Base-by-base conservation (phyloP, 371 early-diverging fungal genomes). In the Sporodiniella umbellata region DNA sequence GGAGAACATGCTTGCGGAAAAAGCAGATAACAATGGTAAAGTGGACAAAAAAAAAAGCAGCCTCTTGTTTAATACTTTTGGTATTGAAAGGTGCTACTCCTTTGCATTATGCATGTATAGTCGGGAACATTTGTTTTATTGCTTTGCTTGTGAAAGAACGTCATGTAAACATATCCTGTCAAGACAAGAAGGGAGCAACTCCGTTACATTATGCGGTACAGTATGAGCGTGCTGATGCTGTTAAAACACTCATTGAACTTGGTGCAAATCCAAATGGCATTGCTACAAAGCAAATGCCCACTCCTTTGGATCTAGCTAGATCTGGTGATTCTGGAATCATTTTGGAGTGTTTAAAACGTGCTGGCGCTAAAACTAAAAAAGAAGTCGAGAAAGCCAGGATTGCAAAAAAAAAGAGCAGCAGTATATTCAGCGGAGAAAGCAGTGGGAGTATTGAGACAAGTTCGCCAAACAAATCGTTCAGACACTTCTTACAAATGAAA, bases 21-120 rank as follows among this genome's bases (percentile, higher is more conserved):
- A 45, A 22, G 30, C 48, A 15, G 74, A 74, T 28, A 48, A 43
- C 14, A 24, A 44, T 25, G 74, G 72, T 72, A 60, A 37, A n/a
- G n/a, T n/a, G n/a, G n/a, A n/a, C n/a, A n/a, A n/a, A n/a, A n/a
- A n/a, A n/a, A n/a, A n/a, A n/a, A n/a, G n/a, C n/a, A n/a, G n/a
- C n/a, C n/a, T n/a, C n/a, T n/a, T n/a, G n/a, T n/a, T n/a, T n/a
- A n/a, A n/a, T n/a, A n/a, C n/a, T n/a, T n/a, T n/a, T n/a, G n/a
- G n/a, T n/a, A n/a, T n/a, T n/a, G 23, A 25, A 58, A 74, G 74
- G 75, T 17, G 70, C 72, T 8, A 70, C 70, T n/a, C 66, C 70
- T 17, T 60, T 75, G 25, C 76, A 75, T 47, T 72, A 72, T 53
- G 76, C 76, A n/a, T 72, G 70, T 50, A 60, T 51, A 15, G 30